phyloP scores from a whole-genome alignment of 1,139 yeast species.

The Saccharomyces pastorianus region DNA sequence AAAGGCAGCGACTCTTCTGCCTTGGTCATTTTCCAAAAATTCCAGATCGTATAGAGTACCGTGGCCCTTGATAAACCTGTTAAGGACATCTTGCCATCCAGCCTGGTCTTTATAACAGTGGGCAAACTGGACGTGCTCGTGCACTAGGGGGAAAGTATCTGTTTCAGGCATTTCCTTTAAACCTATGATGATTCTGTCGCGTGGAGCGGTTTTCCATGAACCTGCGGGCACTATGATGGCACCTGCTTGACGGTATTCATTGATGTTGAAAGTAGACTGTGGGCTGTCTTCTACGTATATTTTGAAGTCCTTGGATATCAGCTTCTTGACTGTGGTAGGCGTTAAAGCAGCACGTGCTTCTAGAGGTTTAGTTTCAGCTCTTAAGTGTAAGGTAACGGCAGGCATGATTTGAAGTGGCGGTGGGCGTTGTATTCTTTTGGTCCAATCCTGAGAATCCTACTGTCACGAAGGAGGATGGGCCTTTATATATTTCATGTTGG shows the following conservation, averaged over 20 bases:
- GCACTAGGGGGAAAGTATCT: constrained; percentile 84
- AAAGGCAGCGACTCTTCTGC: constrained; percentile 97
- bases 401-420: constrained; percentile 5
- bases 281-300: constrained; percentile 80
- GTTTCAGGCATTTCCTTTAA: constrained; percentile 90
- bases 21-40: constrained; percentile 85
- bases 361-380: constrained; percentile 95
- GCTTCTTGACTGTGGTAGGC: constrained; percentile 77
- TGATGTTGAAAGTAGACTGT: constrained; percentile 68
- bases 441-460: too few relatives aligned
- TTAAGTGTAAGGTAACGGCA: constrained; percentile 60
- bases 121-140: constrained; percentile 96
- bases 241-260: constrained; percentile 74
- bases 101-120: constrained; percentile 96
- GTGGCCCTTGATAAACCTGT: constrained; percentile 82
- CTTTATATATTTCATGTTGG: neutral
- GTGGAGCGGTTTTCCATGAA: constrained; percentile 87
- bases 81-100: constrained; percentile 89
- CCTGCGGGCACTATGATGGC: constrained; percentile 86
- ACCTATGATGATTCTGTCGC: constrained; percentile 81
- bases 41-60: constrained; percentile 90
- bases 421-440: neutral
- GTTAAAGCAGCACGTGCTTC: constrained; percentile 97
- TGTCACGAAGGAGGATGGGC: constrained; percentile 1
- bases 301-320: constrained; percentile 81